Evolutionary conservation across 2,329 filamentous ascomycete species (phyloP).

Genomic region (Neoarthrinium moseri): DNA sequence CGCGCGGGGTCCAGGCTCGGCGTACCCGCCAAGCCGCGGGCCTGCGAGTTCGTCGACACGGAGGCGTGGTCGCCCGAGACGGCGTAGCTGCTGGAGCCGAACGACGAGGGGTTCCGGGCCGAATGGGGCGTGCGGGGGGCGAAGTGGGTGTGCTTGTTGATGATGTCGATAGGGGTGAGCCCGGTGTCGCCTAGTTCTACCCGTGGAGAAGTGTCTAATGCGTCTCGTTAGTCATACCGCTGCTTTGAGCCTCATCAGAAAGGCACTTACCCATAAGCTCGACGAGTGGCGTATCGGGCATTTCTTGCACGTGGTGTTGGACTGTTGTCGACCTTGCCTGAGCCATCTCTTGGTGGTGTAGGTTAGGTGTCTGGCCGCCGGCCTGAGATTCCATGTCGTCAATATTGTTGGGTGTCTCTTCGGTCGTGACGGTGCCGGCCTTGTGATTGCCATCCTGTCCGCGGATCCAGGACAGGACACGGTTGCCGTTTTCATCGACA

Average conservation of each 20-base stretch:
- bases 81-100: conserved; percentile 16
- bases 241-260: no score
- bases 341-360: conserved; percentile 9
- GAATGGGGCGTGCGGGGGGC: conserved; percentile 17
- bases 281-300: conserved; percentile 40
- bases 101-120: conserved; percentile 27
- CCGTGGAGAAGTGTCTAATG: conserved; percentile 38
- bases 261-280: conserved; percentile 46
- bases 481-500: conserved; percentile 45
- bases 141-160: conserved; percentile 33
- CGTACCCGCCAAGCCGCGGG: neutral
- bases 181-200: conserved; percentile 46
- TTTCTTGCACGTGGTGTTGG: conserved; percentile 32
- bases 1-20: conserved; percentile 3
- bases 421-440: conserved; percentile 42
- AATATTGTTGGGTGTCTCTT: conserved; percentile 34
- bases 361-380: conserved; percentile 14
- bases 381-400: conserved; percentile 37
- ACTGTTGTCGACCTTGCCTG: conserved; percentile 11
- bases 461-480: conserved; percentile 53
- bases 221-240: conserved; percentile 18
- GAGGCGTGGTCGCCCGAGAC: conserved; percentile 29
- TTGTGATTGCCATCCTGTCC: conserved; percentile 41
- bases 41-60: conserved; percentile 21
- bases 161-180: conserved; percentile 37